Percentiles rank a stretch among this genome's conserved stretches.
These are phyloP conservation scores for Artemisia tridentata DNA, from an alignment of 129 eudicot genomes.

Conservation along the genomic window DNA sequence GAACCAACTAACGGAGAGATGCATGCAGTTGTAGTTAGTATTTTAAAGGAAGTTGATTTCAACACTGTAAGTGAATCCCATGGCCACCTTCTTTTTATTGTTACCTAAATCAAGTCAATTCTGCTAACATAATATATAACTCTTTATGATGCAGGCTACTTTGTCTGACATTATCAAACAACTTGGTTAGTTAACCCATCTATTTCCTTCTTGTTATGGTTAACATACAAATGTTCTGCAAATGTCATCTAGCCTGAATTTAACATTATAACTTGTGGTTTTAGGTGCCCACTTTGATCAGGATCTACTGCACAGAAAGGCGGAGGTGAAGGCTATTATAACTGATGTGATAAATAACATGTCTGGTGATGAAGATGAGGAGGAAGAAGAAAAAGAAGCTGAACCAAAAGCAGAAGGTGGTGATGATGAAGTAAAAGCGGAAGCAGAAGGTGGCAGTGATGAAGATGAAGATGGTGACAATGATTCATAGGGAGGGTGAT, in stretches of 20 bases:
- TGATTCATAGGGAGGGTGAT: slow-evolving; percentile 23
- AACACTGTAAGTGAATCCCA: slow-evolving; percentile 56
- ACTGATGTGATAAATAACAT: slow-evolving; percentile 70
- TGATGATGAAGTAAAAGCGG: slow-evolving; percentile 17
- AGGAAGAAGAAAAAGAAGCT: slow-evolving; percentile 29
- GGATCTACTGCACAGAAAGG: slow-evolving; percentile 74
- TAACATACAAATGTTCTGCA: background rate
- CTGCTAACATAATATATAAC: background rate
- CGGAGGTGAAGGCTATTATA: slow-evolving; percentile 83
- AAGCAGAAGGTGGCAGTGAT: slow-evolving; percentile 17
- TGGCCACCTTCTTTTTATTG: background rate
- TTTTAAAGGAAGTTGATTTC: slow-evolving; percentile 80
- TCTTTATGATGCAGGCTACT: slow-evolving; percentile 60
- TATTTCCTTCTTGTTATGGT: background rate
- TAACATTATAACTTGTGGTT: background rate
- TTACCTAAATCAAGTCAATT: background rate
- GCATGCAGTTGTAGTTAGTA: slow-evolving; percentile 55
- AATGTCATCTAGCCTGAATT: background rate
- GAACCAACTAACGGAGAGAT: slow-evolving; percentile 70
- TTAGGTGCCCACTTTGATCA: slow-evolving; percentile 71
- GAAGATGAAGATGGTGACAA: slow-evolving; percentile 30
- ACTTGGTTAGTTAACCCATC: slow-evolving; percentile 49
- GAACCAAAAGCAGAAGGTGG: slow-evolving; percentile 18
- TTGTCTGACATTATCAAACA: slow-evolving; percentile 79
- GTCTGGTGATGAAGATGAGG: slow-evolving; percentile 75